phyloP scores from a whole-genome alignment of 495 filamentous ascomycete species.

The Apiosordaria backusii region DNA sequence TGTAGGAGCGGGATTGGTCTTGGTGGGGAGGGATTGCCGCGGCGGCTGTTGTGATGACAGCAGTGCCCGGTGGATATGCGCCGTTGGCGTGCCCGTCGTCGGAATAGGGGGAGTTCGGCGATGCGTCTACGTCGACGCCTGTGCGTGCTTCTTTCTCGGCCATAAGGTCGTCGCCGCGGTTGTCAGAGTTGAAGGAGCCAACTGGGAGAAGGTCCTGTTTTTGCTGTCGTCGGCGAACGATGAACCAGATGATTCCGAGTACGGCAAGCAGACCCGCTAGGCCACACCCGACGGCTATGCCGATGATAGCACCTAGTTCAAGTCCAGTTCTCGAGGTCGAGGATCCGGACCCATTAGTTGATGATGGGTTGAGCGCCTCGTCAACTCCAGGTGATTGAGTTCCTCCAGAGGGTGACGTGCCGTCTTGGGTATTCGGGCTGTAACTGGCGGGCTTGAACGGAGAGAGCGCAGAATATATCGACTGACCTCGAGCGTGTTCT shows the following conservation, averaged over 20 bases:
- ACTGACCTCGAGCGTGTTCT: too few relatives aligned
- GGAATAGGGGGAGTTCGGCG: conserved; percentile 37
- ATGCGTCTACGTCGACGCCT: conserved; percentile 26
- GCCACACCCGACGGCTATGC: conserved; percentile 41
- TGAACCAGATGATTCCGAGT: conserved; percentile 33
- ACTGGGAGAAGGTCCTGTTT: conserved; percentile 12
- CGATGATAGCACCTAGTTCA: conserved; percentile 36
- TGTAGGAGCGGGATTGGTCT: conserved; percentile 27
- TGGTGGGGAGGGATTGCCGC: conserved; percentile 8
- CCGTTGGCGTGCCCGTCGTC: conserved; percentile 30
- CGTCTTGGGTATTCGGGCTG: too few relatives aligned
- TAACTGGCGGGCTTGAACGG: background rate
- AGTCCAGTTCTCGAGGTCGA: conserved; percentile 20
- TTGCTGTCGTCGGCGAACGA: conserved; percentile 32
- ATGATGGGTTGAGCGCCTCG: background rate
- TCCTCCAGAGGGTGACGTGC: too few relatives aligned
- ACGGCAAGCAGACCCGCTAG: conserved; percentile 36
- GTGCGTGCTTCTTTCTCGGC: conserved; percentile 40
- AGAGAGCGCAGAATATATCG: background rate
- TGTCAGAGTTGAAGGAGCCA: conserved; percentile 23
- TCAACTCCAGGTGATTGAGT: too few relatives aligned
- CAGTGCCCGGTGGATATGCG: conserved; percentile 2
- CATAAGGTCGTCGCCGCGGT: conserved; percentile 35
- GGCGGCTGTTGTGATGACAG: conserved; percentile 6
- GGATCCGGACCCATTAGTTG: background rate